These are phyloP conservation scores for Fusarium staphyleae DNA, from an alignment of 2,329 filamentous ascomycete species.

Conservation along the genomic window DNA sequence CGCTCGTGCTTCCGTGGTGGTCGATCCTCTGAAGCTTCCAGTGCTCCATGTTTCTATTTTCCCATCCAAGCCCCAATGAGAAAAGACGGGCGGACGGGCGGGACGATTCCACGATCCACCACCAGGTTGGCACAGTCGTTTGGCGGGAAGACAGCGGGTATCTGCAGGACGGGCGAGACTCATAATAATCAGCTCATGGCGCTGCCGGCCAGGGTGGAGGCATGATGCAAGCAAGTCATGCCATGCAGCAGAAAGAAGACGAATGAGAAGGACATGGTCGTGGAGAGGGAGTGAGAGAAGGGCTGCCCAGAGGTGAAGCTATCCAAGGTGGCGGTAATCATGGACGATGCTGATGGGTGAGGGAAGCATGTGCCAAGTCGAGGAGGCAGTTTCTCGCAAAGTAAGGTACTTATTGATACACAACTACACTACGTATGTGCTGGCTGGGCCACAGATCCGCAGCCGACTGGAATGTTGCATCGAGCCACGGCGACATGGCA, in stretches of 20 bases:
- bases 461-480: constrained; percentile 37
- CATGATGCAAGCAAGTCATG: constrained; percentile 37
- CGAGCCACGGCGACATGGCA: constrained; percentile 18
- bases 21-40: constrained; percentile 20
- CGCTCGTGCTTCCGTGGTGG: constrained; percentile 11
- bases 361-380: not conserved
- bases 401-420: too few species aligned
- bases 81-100: constrained; percentile 19
- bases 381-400: constrained; percentile 21
- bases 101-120: too few species aligned
- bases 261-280: not conserved
- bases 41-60: constrained; percentile 26
- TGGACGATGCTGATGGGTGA: not conserved
- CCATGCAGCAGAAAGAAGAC: constrained; percentile 28
- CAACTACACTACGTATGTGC: too few species aligned
- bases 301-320: constrained; percentile 2
- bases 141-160: constrained; percentile 35
- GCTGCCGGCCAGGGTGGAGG: constrained; percentile 24
- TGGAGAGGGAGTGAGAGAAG: not conserved
- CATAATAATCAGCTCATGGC: constrained; percentile 38
- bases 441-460: constrained; percentile 12
- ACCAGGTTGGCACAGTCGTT: constrained; percentile 34
- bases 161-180: constrained; percentile 32
- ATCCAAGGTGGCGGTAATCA: constrained; percentile 2
- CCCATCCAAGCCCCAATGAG: constrained; percentile 33